Percentiles rank a stretch among this genome's conserved stretches.
phyloP scores from a whole-genome alignment of 148 eudicot species.

The Diospyros lotus region DNA sequence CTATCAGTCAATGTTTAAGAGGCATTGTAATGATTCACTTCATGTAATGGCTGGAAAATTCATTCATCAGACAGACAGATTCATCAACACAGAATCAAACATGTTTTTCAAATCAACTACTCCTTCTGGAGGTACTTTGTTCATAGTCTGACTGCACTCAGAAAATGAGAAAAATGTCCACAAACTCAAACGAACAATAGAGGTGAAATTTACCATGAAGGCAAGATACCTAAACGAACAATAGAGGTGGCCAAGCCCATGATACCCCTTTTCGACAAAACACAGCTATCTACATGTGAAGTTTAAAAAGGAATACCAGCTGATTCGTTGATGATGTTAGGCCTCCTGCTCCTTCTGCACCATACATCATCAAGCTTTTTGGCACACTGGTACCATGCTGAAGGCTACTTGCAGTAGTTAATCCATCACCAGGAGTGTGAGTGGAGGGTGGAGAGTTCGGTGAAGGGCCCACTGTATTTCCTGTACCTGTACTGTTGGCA shows the following conservation, averaged over 20 bases:
- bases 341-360: conserved; percentile 76
- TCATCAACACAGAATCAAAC: neutral
- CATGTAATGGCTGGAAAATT: neutral
- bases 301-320: conserved; percentile 46
- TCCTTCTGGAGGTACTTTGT: neutral
- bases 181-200: neutral
- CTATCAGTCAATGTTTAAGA: conserved; percentile 9
- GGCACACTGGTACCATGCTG: conserved; percentile 75
- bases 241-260: neutral
- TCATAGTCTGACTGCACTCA: neutral
- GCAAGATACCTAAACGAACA: neutral
- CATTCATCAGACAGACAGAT: neutral
- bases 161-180: neutral
- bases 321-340: conserved; percentile 95
- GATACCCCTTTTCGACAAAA: neutral
- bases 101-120: neutral
- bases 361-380: conserved; percentile 85
- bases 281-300: neutral
- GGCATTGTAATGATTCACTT: neutral
- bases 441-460: conserved; percentile 95
- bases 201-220: neutral
- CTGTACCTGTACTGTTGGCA: conserved; percentile 98
- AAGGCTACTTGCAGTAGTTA: conserved; percentile 58
- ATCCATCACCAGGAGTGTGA: conserved; percentile 95
- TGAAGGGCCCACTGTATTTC: conserved; percentile 92